Percentiles rank a stretch among this genome's conserved stretches.
Evolutionary conservation across 2,329 filamentous ascomycete genomes (phyloP).

Genomic region (Ramichloridium luteum): DNA sequence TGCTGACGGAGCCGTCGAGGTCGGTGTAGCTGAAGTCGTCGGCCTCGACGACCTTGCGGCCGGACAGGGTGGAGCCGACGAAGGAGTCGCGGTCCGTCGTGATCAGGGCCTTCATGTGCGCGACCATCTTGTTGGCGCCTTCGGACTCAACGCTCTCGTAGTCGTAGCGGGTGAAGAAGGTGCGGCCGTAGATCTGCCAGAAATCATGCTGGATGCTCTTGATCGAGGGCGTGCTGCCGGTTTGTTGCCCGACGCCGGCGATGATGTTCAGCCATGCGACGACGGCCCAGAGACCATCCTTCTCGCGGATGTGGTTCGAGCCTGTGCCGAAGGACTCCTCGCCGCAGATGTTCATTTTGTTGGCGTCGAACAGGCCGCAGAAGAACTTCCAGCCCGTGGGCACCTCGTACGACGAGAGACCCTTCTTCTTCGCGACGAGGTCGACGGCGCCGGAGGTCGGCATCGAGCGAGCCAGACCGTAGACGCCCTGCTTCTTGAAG

Average conservation of each 20-base stretch:
- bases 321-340: slow-evolving; percentile 98
- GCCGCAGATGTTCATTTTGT: slow-evolving; percentile 96
- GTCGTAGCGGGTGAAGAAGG: slow-evolving; percentile 98
- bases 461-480: slow-evolving; percentile 92
- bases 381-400: slow-evolving; percentile 99
- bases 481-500: slow-evolving; percentile 95
- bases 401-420: slow-evolving; percentile 85
- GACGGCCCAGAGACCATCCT: slow-evolving; percentile 95
- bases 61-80: slow-evolving; percentile 68
- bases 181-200: slow-evolving; percentile 91
- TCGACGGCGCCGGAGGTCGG: slow-evolving; percentile 93
- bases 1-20: slow-evolving; percentile 89
- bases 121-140: slow-evolving; percentile 80
- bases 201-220: slow-evolving; percentile 94
- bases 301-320: slow-evolving; percentile 97
- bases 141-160: slow-evolving; percentile 92
- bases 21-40: slow-evolving; percentile 98
- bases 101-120: slow-evolving; percentile 66
- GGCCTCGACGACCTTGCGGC: slow-evolving; percentile 74
- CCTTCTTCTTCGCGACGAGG: slow-evolving; percentile 88
- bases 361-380: slow-evolving; percentile 84
- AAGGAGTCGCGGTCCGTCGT: slow-evolving; percentile 57
- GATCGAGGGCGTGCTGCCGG: slow-evolving; percentile 75
- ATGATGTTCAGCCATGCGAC: slow-evolving; percentile 99
- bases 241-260: slow-evolving; percentile 76